Percentiles rank a stretch among this genome's conserved stretches.
phyloP scores from a whole-genome alignment of 805 yeast species.

The Metschnikowia peoriensis region DNA sequence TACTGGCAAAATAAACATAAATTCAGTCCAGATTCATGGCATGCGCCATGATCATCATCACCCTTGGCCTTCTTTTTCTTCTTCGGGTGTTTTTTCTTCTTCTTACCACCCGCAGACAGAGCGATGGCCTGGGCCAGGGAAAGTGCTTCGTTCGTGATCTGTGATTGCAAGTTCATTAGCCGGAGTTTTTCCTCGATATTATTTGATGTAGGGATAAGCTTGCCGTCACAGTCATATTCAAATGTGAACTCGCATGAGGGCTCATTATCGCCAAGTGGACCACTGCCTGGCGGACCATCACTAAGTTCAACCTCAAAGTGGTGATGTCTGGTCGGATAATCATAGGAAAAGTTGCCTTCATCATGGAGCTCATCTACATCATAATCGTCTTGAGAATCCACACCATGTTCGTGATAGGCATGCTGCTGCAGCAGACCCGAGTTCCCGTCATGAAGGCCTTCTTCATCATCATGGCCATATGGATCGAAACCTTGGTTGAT shows the following conservation, averaged over 20 bases:
- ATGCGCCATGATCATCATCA: constrained; percentile 4
- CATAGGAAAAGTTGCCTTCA: constrained; percentile 27
- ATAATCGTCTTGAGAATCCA: constrained; percentile 31
- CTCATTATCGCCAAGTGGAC: constrained; percentile 23
- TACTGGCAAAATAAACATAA: constrained; percentile 54
- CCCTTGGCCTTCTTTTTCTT: constrained; percentile 12
- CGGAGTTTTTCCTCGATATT: constrained; percentile 39
- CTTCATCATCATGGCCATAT: constrained; percentile 40
- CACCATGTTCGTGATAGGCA: constrained; percentile 12
- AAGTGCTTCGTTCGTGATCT: constrained; percentile 10
- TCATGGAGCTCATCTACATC: constrained; percentile 36
- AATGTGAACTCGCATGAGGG: constrained; percentile 46
- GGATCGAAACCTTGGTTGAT: constrained; percentile 14
- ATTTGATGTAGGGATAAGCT: constrained; percentile 36
- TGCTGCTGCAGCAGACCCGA: constrained; percentile 13
- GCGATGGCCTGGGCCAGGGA: constrained; percentile 2
- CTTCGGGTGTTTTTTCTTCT: constrained; percentile 14
- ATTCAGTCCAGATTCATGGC: not conserved
- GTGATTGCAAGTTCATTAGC: constrained; percentile 28
- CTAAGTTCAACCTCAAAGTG: constrained; percentile 44
- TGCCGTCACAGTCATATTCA: constrained; percentile 42
- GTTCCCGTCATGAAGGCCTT: constrained; percentile 37
- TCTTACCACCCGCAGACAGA: constrained; percentile 12
- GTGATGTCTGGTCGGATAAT: constrained; percentile 29
- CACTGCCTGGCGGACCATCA: constrained; percentile 29